Evolutionary conservation across 164 flowering plant genomes (phyloP).

Genomic region (Magnolia changhungtana): DNA sequence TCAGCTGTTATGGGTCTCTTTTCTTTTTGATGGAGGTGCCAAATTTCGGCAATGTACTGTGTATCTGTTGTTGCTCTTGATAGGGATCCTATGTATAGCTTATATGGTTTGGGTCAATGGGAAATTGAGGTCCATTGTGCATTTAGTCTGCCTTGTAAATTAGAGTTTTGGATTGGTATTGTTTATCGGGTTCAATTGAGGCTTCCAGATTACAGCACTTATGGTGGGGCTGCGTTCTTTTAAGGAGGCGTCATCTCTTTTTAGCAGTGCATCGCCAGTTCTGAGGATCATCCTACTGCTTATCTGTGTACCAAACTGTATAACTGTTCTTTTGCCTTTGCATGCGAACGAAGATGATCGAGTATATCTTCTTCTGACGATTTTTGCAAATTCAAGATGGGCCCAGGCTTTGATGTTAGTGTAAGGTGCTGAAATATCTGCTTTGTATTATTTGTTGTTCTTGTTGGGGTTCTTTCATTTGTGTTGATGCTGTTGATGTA

Average conservation of each 20-base stretch:
- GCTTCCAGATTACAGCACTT: not conserved
- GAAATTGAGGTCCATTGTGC: not conserved
- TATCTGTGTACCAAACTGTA: not conserved
- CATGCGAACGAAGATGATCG: not conserved
- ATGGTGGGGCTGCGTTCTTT: not conserved
- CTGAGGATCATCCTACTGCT: not conserved
- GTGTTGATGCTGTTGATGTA: too few relatives aligned
- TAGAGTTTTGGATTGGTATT: not conserved
- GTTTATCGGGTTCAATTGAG: not conserved
- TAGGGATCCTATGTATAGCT: not conserved
- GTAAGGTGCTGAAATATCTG: not conserved
- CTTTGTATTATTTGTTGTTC: too few relatives aligned
- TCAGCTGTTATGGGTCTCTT: not conserved
- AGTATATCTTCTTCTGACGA: not conserved
- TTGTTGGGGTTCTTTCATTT: too few relatives aligned
- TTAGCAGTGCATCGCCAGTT: not conserved
- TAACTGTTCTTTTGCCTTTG: not conserved
- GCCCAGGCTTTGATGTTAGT: not conserved
- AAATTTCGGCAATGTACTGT: not conserved
- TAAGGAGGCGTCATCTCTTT: not conserved
- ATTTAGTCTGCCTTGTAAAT: not conserved
- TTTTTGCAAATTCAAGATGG: not conserved
- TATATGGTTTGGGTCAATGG: not conserved
- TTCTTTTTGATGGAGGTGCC: not conserved
- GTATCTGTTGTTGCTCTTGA: not conserved